Conservation (phyloP, 305 asterid species). For the Fraxinus paxiana region DNA sequence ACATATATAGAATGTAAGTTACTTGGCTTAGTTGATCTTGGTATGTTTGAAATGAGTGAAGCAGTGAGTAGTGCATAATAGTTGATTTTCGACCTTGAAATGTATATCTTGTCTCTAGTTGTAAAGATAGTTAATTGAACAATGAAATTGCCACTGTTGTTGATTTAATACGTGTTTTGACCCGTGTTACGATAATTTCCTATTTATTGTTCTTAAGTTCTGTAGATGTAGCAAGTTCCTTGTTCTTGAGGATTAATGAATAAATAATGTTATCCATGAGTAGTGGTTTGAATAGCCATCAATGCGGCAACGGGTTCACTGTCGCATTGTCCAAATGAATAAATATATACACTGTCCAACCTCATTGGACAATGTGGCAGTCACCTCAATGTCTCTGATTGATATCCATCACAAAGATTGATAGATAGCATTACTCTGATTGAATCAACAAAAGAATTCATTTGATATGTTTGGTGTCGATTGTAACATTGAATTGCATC, state of each 20-base stretch:
- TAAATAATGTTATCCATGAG: background rate
- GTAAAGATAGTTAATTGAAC: constrained; percentile 32
- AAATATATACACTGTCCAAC: background rate
- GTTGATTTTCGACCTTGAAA: constrained; percentile 28
- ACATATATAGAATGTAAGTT: constrained; percentile 33
- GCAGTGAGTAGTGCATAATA: constrained; percentile 18
- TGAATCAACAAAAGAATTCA: background rate
- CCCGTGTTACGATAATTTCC: background rate
- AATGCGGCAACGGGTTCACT: background rate
- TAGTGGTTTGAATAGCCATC: background rate
- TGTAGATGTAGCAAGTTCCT: background rate
- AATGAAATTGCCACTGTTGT: background rate
- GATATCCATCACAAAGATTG: background rate
- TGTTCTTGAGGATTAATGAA: background rate
- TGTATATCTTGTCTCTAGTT: constrained; percentile 26
- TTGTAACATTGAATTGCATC: background rate
- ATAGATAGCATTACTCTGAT: background rate
- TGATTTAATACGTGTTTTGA: background rate
- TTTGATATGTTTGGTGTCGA: background rate
- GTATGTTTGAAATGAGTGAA: constrained; percentile 37
- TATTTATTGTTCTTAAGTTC: background rate
- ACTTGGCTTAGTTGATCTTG: constrained; percentile 47
- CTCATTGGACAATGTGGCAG: background rate
- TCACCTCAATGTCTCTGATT: background rate
- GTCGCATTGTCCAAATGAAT: background rate